phyloP scores from a whole-genome alignment of 2,329 filamentous ascomycete genomes.

The Trichocomaceae sp. region DNA sequence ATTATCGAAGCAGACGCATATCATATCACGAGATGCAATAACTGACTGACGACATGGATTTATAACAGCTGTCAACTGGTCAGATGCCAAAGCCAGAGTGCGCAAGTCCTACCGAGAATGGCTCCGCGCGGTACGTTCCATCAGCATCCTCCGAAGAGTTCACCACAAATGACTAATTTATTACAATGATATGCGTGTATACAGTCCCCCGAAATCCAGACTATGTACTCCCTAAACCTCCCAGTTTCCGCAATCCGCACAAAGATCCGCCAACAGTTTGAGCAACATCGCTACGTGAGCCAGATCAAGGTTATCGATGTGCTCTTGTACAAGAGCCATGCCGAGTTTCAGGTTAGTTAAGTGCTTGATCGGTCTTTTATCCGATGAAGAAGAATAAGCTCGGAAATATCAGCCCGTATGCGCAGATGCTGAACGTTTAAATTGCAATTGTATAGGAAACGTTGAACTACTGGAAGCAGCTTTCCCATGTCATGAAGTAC shows the following conservation, averaged over 20 bases:
- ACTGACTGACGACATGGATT: slow-evolving; percentile 14
- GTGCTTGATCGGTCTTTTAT: not conserved
- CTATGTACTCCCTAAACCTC: slow-evolving; percentile 90
- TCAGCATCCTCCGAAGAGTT: slow-evolving; percentile 3
- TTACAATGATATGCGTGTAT: not conserved
- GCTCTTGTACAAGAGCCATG: slow-evolving; percentile 80
- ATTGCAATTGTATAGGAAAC: slow-evolving; percentile 62
- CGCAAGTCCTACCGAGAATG: slow-evolving; percentile 87
- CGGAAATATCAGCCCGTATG: not conserved
- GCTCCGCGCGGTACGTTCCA: slow-evolving; percentile 78
- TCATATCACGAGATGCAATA: slow-evolving; percentile 16
- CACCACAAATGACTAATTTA: too few relatives aligned
- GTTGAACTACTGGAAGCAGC: slow-evolving; percentile 98
- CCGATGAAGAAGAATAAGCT: not conserved
- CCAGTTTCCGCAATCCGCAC: slow-evolving; percentile 83
- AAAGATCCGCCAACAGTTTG: slow-evolving; percentile 93
- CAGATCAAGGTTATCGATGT: slow-evolving; percentile 85
- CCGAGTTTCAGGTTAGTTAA: slow-evolving; percentile 89
- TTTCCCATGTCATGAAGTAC: slow-evolving; percentile 92
- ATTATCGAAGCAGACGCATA: not conserved
- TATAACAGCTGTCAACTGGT: slow-evolving; percentile 72
- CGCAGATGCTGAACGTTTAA: not conserved
- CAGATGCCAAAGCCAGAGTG: slow-evolving; percentile 80
- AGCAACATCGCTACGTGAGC: slow-evolving; percentile 87
- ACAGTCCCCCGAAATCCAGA: slow-evolving; percentile 92